These are phyloP conservation scores for Trichomonascaceae sp. DNA, from an alignment of 1,139 yeast genomes.

Conservation along the genomic window DNA sequence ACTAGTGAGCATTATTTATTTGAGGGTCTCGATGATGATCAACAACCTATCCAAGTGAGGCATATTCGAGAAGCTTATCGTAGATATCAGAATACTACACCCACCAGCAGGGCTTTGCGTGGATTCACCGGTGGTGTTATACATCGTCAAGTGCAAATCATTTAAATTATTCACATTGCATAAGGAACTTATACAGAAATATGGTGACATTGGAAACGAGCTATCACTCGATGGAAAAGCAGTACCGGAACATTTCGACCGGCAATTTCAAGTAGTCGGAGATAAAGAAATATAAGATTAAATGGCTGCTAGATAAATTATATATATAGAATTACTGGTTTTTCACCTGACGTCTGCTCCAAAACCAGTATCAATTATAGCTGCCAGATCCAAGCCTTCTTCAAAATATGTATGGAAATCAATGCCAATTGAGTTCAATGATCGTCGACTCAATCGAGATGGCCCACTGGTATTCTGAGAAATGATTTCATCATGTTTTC, in stretches of 20 bases:
- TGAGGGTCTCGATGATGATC: conserved; percentile 86
- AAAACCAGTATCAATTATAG: conserved; percentile 16
- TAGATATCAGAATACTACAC: conserved; percentile 58
- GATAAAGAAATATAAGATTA: too few species aligned
- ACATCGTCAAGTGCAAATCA: conserved; percentile 31
- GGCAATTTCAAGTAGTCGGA: too few species aligned
- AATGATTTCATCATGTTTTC: neutral
- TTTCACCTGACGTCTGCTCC: neutral
- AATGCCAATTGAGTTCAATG: conserved; percentile 24
- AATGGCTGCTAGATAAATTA: too few species aligned
- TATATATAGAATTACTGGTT: too few species aligned
- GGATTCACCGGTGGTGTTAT: conserved; percentile 63
- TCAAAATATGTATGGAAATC: conserved; percentile 19
- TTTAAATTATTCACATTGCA: conserved; percentile 18
- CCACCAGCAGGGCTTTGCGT: conserved; percentile 59
- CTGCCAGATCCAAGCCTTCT: conserved; percentile 18
- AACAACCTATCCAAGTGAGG: conserved; percentile 71
- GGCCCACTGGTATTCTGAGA: conserved; percentile 8
- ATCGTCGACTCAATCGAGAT: conserved; percentile 21
- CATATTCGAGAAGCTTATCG: conserved; percentile 95
- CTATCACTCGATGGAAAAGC: too few species aligned
- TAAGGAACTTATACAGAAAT: neutral
- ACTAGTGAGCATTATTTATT: conserved; percentile 58
- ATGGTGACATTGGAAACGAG: neutral
- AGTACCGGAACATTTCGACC: too few species aligned